Conservation (phyloP, 169 alveolate genomes). For the Cryptosporidium tyzzeri region DNA sequence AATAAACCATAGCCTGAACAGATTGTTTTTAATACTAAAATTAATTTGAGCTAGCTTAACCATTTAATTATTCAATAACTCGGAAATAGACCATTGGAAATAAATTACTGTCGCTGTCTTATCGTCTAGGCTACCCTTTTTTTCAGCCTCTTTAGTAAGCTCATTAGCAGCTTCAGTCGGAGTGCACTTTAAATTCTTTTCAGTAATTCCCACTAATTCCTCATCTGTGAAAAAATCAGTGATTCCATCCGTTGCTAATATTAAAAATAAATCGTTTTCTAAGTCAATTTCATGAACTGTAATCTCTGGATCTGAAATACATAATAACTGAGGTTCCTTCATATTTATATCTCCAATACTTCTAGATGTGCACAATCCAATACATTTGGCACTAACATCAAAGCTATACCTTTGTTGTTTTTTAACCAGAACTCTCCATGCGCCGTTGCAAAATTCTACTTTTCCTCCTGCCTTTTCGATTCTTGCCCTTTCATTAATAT, state of each 20-base stretch:
- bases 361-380: constrained; percentile 61
- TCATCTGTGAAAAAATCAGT: constrained; percentile 56
- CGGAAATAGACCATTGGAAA: constrained; percentile 66
- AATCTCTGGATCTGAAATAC: constrained; percentile 61
- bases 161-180: constrained; percentile 48
- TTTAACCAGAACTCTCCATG: constrained; percentile 61
- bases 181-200: constrained; percentile 15
- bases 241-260: constrained; percentile 65
- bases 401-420: constrained; percentile 44
- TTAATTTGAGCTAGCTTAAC: neutral
- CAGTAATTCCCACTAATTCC: constrained; percentile 27
- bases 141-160: constrained; percentile 55
- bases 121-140: constrained; percentile 65
- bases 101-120: constrained; percentile 66
- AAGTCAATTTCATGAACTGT: constrained; percentile 43
- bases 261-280: constrained; percentile 54
- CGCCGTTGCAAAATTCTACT: constrained; percentile 52
- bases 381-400: constrained; percentile 20
- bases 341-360: constrained; percentile 61
- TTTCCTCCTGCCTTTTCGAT: constrained; percentile 65
- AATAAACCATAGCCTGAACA: too few relatives aligned
- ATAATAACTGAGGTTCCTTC: constrained; percentile 53
- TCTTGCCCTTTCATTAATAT: constrained; percentile 37
- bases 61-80: constrained; percentile 4
- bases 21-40: neutral